A percentile compares a stretch with the other conserved stretches of the same genome.
These are phyloP conservation scores for Pseudocercospora macadamiae DNA, from an alignment of 2,329 filamentous ascomycete species.

Conservation along the genomic window DNA sequence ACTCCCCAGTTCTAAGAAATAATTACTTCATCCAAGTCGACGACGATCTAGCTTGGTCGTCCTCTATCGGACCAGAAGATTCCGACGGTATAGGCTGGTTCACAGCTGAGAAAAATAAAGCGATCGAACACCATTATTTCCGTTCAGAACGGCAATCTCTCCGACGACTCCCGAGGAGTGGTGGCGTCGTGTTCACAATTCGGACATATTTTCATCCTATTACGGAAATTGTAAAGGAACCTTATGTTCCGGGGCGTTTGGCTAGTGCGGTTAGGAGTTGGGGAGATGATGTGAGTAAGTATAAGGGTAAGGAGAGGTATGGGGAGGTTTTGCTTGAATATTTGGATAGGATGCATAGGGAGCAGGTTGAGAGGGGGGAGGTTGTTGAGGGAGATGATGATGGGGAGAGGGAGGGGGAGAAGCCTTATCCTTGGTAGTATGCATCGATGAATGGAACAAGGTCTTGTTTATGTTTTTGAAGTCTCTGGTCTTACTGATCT, in stretches of 20 bases:
- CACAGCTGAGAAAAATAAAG: conserved; percentile 73
- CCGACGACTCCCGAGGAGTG: conserved; percentile 56
- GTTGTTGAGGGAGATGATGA: conserved; percentile 49
- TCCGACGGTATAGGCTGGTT: conserved; percentile 66
- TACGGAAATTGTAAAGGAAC: conserved; percentile 67
- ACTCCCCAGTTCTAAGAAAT: conserved; percentile 69
- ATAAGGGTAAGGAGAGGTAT: conserved; percentile 79
- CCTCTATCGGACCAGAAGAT: conserved; percentile 76
- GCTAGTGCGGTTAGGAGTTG: conserved; percentile 80
- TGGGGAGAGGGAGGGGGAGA: conserved; percentile 62
- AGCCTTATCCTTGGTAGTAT: conserved; percentile 62
- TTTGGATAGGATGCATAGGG: conserved; percentile 72
- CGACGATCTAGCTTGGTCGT: conserved; percentile 73
- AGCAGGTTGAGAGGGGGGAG: conserved; percentile 70
- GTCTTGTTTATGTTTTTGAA: too few species aligned
- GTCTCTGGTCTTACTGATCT: background rate
- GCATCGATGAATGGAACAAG: background rate
- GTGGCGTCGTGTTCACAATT: conserved; percentile 70
- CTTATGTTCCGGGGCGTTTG: conserved; percentile 75
- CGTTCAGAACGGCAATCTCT: conserved; percentile 75
- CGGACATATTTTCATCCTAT: conserved; percentile 78
- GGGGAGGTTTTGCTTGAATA: conserved; percentile 74
- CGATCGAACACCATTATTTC: conserved; percentile 74
- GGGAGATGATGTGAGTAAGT: conserved; percentile 71
- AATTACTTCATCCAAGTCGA: conserved; percentile 92